A percentile compares a stretch with the other conserved stretches of the same genome.
phyloP scores from a whole-genome alignment of 176 grass and related monocot species.

The Tuctoria greenei region DNA sequence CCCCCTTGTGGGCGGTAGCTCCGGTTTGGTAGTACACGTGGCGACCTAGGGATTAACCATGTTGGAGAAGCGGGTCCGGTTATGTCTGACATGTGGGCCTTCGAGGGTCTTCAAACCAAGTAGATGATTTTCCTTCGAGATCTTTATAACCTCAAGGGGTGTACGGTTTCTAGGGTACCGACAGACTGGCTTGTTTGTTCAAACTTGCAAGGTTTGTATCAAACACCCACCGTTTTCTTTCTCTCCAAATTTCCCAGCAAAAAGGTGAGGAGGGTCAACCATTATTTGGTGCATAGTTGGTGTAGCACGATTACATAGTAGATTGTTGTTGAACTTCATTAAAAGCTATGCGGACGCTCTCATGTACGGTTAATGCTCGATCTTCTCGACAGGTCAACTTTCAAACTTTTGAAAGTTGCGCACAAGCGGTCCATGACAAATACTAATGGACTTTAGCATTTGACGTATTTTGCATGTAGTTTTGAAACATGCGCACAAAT shows the following conservation, averaged over 20 bases:
- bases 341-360: not conserved
- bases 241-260: not conserved
- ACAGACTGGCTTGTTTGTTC: too few relatives aligned
- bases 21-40: too few relatives aligned
- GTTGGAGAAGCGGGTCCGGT: too few relatives aligned
- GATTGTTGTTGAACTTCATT: not conserved
- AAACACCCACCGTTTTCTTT: not conserved
- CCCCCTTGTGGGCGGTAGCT: too few relatives aligned
- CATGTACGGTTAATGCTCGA: not conserved
- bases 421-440: not conserved
- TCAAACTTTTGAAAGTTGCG: slow-evolving; percentile 29
- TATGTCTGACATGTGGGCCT: too few relatives aligned
- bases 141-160: too few relatives aligned
- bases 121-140: too few relatives aligned
- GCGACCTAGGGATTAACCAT: too few relatives aligned
- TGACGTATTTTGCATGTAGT: not conserved
- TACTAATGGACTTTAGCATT: slow-evolving; percentile 7
- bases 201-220: too few relatives aligned
- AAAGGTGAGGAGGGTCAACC: not conserved
- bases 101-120: too few relatives aligned
- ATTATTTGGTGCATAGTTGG: not conserved
- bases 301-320: not conserved
- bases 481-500: not conserved
- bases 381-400: not conserved
- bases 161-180: too few relatives aligned